Percentiles rank a stretch among this genome's conserved stretches.
Conservation (phyloP, 352 stramenopile genomes). For the Pythium folliculosum region DNA sequence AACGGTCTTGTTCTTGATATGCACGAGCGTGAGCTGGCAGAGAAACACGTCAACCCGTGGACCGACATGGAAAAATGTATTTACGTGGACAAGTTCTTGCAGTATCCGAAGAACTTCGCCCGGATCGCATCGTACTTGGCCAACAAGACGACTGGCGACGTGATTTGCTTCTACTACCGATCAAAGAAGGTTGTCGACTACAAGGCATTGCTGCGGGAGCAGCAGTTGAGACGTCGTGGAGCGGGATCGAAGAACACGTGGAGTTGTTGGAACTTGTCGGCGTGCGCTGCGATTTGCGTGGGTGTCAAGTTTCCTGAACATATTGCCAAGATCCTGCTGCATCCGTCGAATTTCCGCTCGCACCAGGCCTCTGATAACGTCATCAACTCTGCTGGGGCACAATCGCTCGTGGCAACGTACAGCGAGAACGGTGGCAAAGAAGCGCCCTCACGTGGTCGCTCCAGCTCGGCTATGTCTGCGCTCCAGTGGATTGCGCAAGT, state of each 20-base stretch:
- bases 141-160: conserved; percentile 97
- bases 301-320: conserved; percentile 79
- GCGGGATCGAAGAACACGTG: conserved; percentile 87
- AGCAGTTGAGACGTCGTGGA: conserved; percentile 81
- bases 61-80: conserved; percentile 99
- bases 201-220: conserved; percentile 92
- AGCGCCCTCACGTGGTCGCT: background rate
- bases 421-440: conserved; percentile 9
- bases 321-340: conserved; percentile 68
- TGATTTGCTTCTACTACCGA: conserved; percentile 98
- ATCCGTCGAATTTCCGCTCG: conserved; percentile 82
- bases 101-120: conserved; percentile 99
- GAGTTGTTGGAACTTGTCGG: conserved; percentile 88
- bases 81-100: conserved; percentile 98
- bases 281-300: conserved; percentile 77
- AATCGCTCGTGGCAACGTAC: conserved; percentile 41
- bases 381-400: conserved; percentile 71
- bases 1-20: conserved; percentile 66
- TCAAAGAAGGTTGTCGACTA: conserved; percentile 98
- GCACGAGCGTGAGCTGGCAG: conserved; percentile 62
- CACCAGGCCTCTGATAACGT: conserved; percentile 88
- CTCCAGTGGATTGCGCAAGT: conserved; percentile 31
- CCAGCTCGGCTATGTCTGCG: conserved; percentile 19
- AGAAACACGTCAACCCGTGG: conserved; percentile 94
- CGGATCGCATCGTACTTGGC: conserved; percentile 93